These are phyloP conservation scores for Yamadazyma membranifaciens DNA, from an alignment of 1,139 yeast species.

Conservation along the genomic window DNA sequence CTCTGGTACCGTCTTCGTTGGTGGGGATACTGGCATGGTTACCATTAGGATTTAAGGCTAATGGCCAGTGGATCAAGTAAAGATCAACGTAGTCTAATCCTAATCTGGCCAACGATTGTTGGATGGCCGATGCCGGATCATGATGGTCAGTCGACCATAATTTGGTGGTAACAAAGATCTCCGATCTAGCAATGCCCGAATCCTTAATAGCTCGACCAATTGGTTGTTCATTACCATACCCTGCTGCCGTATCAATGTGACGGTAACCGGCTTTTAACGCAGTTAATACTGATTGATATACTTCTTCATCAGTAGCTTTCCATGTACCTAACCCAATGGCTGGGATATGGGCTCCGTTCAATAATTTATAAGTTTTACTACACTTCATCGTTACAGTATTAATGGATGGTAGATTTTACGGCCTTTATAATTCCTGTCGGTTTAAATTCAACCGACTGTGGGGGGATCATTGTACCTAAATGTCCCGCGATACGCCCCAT, in stretches of 20 bases:
- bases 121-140: constrained; percentile 57
- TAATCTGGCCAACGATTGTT: constrained; percentile 61
- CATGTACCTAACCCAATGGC: constrained; percentile 80
- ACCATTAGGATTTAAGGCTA: constrained; percentile 44
- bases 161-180: constrained; percentile 77
- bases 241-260: constrained; percentile 78
- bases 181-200: constrained; percentile 66
- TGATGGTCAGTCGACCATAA: constrained; percentile 69
- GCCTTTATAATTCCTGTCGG: no score
- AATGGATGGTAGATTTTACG: no score
- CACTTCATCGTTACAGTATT: constrained; percentile 1
- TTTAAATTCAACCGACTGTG: no score
- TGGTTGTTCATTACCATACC: constrained; percentile 62
- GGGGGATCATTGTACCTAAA: no score
- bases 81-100: constrained; percentile 81
- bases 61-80: constrained; percentile 88
- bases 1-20: constrained; percentile 23
- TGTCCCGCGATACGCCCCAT: background rate
- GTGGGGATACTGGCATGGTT: constrained; percentile 32
- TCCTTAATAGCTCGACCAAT: constrained; percentile 68
- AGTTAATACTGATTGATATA: constrained; percentile 53
- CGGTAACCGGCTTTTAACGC: constrained; percentile 72
- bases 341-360: constrained; percentile 65
- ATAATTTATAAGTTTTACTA: constrained; percentile 29
- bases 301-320: constrained; percentile 60